A percentile compares a stretch with the other conserved stretches of the same genome.
Evolutionary conservation across 495 filamentous ascomycete species (phyloP).

Genomic region (Penicillium arizonense): DNA sequence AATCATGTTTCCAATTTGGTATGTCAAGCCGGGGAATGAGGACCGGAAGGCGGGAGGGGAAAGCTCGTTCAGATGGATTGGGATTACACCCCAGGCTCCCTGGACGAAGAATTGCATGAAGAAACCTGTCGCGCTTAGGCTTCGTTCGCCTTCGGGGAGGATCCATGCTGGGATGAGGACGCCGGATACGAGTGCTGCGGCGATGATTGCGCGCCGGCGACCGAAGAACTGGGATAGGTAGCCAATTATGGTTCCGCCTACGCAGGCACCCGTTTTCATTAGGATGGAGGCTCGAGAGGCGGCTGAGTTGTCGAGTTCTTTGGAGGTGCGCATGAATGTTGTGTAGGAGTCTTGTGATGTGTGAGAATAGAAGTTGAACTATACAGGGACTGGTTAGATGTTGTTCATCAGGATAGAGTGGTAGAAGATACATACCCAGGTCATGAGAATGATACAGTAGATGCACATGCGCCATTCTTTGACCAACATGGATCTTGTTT

Average conservation of each 20-base stretch:
- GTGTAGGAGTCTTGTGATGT: slow-evolving; percentile 75
- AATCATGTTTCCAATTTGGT: slow-evolving; percentile 77
- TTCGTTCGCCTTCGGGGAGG: slow-evolving; percentile 53
- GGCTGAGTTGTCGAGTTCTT: slow-evolving; percentile 56
- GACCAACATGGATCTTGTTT: slow-evolving; percentile 59
- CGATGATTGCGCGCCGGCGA: slow-evolving; percentile 64
- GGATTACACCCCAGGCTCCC: slow-evolving; percentile 76
- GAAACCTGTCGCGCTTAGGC: slow-evolving; percentile 66
- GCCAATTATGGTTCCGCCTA: slow-evolving; percentile 70
- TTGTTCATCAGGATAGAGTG: neutral
- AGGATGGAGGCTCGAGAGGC: slow-evolving; percentile 70
- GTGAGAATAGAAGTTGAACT: slow-evolving; percentile 60
- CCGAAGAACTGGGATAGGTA: slow-evolving; percentile 72
- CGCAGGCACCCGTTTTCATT: slow-evolving; percentile 70
- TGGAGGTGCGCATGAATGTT: slow-evolving; percentile 68
- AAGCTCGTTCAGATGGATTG: slow-evolving; percentile 77
- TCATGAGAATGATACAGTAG: slow-evolving; percentile 72
- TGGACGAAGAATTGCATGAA: slow-evolving; percentile 78
- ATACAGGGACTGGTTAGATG: neutral
- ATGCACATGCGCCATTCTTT: slow-evolving; percentile 70
- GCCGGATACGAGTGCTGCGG: slow-evolving; percentile 54
- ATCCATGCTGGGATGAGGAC: slow-evolving; percentile 71
- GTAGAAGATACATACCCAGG: slow-evolving; percentile 50
- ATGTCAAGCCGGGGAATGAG: slow-evolving; percentile 48
- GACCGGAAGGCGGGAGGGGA: slow-evolving; percentile 73